phyloP scores from a whole-genome alignment of 371 early-diverging fungal species.

The Mucor velutinosus region DNA sequence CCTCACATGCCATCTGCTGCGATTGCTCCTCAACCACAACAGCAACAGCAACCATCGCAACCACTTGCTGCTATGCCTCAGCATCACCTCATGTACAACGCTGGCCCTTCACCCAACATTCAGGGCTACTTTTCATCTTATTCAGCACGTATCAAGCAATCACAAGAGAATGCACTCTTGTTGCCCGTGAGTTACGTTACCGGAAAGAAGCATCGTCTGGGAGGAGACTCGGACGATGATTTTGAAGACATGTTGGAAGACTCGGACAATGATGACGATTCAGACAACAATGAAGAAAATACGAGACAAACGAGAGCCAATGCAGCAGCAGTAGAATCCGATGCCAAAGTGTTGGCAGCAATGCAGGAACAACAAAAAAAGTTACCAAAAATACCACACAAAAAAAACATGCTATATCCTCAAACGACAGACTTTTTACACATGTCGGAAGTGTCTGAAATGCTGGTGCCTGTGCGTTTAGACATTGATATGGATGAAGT shows the following conservation, averaged over 20 bases:
- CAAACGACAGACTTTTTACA: slow-evolving; percentile 29
- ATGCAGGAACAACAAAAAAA: slow-evolving; percentile 9
- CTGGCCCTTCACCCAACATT: slow-evolving; percentile 4
- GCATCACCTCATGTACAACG: neutral
- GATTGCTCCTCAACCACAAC: neutral
- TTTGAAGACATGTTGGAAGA: slow-evolving; percentile 42
- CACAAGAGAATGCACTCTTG: slow-evolving; percentile 46
- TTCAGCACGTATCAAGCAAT: slow-evolving; percentile 42
- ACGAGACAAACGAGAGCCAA: slow-evolving; percentile 7
- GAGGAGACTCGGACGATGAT: slow-evolving; percentile 42
- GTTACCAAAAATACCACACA: slow-evolving; percentile 30
- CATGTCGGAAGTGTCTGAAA: slow-evolving; percentile 62
- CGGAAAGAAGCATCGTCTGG: slow-evolving; percentile 21
- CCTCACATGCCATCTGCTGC: neutral
- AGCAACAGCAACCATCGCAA: neutral
- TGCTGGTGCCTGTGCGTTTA: slow-evolving; percentile 78
- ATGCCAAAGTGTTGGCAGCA: neutral
- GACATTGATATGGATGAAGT: slow-evolving; percentile 81
- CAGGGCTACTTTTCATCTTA: slow-evolving; percentile 50
- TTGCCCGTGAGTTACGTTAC: slow-evolving; percentile 40
- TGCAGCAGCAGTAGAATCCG: slow-evolving; percentile 5
- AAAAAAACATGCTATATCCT: slow-evolving; percentile 32
- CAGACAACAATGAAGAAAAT: slow-evolving; percentile 7
- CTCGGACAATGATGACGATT: slow-evolving; percentile 29
- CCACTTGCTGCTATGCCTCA: neutral